phyloP scores from a whole-genome alignment of 108 stramenopile genomes.

The Nitzschia sp. region DNA sequence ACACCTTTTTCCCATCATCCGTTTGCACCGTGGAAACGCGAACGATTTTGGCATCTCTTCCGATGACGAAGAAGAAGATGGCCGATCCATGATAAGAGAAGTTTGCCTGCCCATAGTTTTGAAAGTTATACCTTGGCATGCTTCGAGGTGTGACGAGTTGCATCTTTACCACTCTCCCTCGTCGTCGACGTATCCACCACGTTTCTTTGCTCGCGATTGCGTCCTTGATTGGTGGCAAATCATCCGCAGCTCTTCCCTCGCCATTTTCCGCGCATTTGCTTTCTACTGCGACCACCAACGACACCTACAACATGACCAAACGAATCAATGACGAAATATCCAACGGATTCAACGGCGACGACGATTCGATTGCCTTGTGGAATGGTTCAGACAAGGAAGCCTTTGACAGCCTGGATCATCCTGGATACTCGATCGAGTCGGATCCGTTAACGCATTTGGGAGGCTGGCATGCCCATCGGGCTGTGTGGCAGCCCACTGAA shows the following conservation, averaged over 20 bases:
- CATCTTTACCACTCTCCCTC: too few species aligned
- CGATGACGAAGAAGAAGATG: too few species aligned
- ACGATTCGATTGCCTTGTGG: slow-evolving; percentile 15
- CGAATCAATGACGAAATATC: not conserved
- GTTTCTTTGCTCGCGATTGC: not conserved
- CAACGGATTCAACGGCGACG: not conserved
- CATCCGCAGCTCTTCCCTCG: not conserved
- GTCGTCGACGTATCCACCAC: too few species aligned
- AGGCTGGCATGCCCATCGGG: slow-evolving; percentile 54
- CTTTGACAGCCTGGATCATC: slow-evolving; percentile 39
- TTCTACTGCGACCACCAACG: not conserved
- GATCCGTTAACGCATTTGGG: slow-evolving; percentile 40
- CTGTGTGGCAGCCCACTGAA: slow-evolving; percentile 18
- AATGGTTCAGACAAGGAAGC: slow-evolving; percentile 32
- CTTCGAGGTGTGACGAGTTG: not conserved
- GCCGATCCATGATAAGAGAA: too few species aligned
- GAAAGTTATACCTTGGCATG: not conserved
- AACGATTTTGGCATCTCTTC: too few species aligned
- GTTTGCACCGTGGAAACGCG: too few species aligned
- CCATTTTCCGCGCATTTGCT: not conserved
- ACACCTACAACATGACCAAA: not conserved
- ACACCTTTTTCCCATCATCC: too few species aligned
- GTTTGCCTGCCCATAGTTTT: too few species aligned
- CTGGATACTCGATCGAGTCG: slow-evolving; percentile 47
- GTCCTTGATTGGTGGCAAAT: not conserved